Percentiles rank a stretch among this genome's conserved stretches.
phyloP scores from a whole-genome alignment of 441 rosid species.

The Jatropha multifida region DNA sequence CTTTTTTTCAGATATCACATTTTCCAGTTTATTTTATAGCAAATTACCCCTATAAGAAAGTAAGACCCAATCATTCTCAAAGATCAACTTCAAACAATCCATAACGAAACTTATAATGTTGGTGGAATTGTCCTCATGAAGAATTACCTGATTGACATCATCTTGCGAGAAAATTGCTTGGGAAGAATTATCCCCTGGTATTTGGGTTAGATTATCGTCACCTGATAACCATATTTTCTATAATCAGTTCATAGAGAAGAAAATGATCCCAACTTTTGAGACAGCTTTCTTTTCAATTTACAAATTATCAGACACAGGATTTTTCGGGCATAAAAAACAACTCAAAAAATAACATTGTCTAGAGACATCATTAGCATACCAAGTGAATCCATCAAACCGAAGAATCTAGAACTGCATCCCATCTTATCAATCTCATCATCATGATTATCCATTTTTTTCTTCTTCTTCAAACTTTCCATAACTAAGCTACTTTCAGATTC shows the following conservation, averaged over 20 bases:
- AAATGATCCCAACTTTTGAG: constrained; percentile 14
- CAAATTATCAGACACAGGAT: background rate
- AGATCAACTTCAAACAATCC: constrained; percentile 7
- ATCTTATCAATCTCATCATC: constrained; percentile 30
- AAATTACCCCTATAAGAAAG: background rate
- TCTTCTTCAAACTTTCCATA: constrained; percentile 35
- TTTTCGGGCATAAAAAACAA: constrained; percentile 9
- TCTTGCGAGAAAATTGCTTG: constrained; percentile 25
- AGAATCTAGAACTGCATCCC: constrained; percentile 30
- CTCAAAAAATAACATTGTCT: background rate
- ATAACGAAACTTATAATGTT: background rate
- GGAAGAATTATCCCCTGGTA: constrained; percentile 29
- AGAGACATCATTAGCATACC: constrained; percentile 32
- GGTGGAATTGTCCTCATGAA: constrained; percentile 1
- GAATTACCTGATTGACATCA: constrained; percentile 38
- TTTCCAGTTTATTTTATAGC: background rate
- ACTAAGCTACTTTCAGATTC: constrained; percentile 33
- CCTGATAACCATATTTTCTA: constrained; percentile 39
- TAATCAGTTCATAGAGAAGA: constrained; percentile 22
- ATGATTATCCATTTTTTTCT: constrained; percentile 26
- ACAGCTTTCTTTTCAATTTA: constrained; percentile 7
- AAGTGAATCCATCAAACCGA: constrained; percentile 24
- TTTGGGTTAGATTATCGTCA: constrained; percentile 25
- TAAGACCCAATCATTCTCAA: background rate
- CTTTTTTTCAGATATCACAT: background rate